Base-by-base conservation (phyloP, 129 eudicot genomes). In the Saposhnikovia divaricata region DNA sequence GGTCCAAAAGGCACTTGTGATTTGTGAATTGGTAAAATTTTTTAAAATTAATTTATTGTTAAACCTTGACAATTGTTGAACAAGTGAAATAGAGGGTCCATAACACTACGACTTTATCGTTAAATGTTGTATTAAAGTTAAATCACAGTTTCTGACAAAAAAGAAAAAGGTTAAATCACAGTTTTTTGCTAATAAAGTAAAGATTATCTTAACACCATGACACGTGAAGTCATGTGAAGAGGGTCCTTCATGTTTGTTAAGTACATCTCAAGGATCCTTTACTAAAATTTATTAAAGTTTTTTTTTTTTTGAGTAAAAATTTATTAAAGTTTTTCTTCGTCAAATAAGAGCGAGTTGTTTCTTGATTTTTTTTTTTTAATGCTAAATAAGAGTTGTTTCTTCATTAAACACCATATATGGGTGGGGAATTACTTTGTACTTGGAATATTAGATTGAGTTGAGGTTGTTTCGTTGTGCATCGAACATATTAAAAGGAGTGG, bases 191-290 rank as follows among this genome's bases (percentile, higher is more conserved):
- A 74, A 63, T 43, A 18, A 72, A 72, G 12, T 10, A 25, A 5
- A 19, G 9, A 68, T 68, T 68, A 31, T 68, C 5, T 31, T 31
- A 12, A 14, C 19, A 68, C 68, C 19, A 13, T 19, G 38, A 78
- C 87, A 83, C 87, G 89, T 86, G 89, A 86, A 80, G 72, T 79
- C 89, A 85, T 85, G 89, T 86, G 89, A 81, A 81, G 83, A 68
- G 81, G 87, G 87, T 51, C 89, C 86, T n/a, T 39, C 45, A 42
- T 31, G 81, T 81, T 79, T 73, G 69, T 25, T 79, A 43, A 34
- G 9, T 21, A 19, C 0, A 53, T 9, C 25, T 21, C 7, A 1
- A 53, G 25, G 21, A 18, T 53, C 55, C 19, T 48, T 34, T 2
- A 34, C 37, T 1, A 34, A 34, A 34, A 34, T 34, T 34, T 34